Evolutionary conservation across 2,329 filamentous ascomycete genomes (phyloP).

Genomic region (Plenodomus biglobosus): DNA sequence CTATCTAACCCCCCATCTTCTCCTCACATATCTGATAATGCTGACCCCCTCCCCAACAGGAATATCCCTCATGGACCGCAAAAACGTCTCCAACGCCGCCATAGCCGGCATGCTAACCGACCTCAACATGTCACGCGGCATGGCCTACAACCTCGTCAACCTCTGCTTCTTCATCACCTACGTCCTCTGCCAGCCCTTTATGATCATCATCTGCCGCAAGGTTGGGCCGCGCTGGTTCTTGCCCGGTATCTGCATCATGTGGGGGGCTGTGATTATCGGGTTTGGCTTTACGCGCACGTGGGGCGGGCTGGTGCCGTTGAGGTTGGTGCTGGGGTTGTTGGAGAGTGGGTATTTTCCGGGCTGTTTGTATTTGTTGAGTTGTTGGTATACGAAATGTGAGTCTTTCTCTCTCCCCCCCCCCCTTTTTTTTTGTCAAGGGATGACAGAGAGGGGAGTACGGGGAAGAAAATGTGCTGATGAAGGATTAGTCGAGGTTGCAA

Average conservation of each 20-base stretch:
- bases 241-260: slow-evolving; percentile 22
- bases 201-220: slow-evolving; percentile 23
- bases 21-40: too few species aligned
- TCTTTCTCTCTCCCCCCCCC: too few species aligned
- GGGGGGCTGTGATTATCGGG: slow-evolving; percentile 27
- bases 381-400: slow-evolving; percentile 32
- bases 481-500: slow-evolving; percentile 21
- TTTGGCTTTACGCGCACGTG: slow-evolving; percentile 29
- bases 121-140: slow-evolving; percentile 19
- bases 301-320: slow-evolving; percentile 20
- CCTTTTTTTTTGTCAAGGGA: too few species aligned
- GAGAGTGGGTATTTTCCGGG: slow-evolving; percentile 29
- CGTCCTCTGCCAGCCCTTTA: slow-evolving; percentile 25
- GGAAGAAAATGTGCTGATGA: neutral
- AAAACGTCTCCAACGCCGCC: slow-evolving; percentile 29
- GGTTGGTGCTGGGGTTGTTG: slow-evolving; percentile 20
- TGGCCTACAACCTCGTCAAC: slow-evolving; percentile 27
- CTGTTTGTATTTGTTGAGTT: slow-evolving; percentile 22
- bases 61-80: slow-evolving; percentile 17
- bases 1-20: neutral
- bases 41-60: neutral
- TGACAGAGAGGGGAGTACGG: too few species aligned
- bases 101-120: slow-evolving; percentile 30
- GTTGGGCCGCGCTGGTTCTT: slow-evolving; percentile 26
- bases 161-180: slow-evolving; percentile 34